Evolutionary conservation across 1,284 basidiomycete genomes (phyloP), one percentile per base, ranked within the genome.

Genomic region (Garcileccinum viscosum): DNA sequence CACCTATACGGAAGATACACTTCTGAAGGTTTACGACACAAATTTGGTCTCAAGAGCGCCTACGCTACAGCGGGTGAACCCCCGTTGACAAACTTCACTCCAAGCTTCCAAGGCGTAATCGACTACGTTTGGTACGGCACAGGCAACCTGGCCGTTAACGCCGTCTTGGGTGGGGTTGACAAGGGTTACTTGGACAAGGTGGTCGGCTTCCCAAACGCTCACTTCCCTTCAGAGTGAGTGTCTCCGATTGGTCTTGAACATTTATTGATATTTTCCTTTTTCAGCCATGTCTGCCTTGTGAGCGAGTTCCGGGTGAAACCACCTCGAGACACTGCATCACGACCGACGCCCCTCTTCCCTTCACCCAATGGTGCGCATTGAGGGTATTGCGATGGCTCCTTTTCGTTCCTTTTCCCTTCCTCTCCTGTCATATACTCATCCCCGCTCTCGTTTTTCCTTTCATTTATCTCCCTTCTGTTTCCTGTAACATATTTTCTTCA

Each of bases 181-280:
- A 87, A 86, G 76, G 81, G 81, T 35, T 99, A 99, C 84, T 82
- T 99, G 76, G 89, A 92, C 76, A 96, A 95, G 83, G 91, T 91
- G 14, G 97, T 99, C 65, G 98, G 98, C 37, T 99, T 99, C 87
- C 97, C 97, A 53, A 98, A 98, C 80, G 91, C 93, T 9, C 95
- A 98, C 80, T 98, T 97, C 87, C 96, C 97, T 47, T 96, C 94
- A 72, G 95, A 97, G 95, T 97, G 82, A 80, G 95, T 92, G 50
- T 67, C 44, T 62, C 61, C 67, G 69, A 44, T 67, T 73, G 17
- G 15, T 24, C 30, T 35, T 60, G 6, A 9, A 4, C 60, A 27
- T 53, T 17, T 4, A 38, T 14, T 68, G 37, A 74, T 69, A 77
- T 64, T 33, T 58, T 70, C 69, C 67, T 71, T 72, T 73, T 50